These are phyloP conservation scores for Glycine tomentella DNA, from an alignment of 306 rosid genomes.

Conservation along the genomic window DNA sequence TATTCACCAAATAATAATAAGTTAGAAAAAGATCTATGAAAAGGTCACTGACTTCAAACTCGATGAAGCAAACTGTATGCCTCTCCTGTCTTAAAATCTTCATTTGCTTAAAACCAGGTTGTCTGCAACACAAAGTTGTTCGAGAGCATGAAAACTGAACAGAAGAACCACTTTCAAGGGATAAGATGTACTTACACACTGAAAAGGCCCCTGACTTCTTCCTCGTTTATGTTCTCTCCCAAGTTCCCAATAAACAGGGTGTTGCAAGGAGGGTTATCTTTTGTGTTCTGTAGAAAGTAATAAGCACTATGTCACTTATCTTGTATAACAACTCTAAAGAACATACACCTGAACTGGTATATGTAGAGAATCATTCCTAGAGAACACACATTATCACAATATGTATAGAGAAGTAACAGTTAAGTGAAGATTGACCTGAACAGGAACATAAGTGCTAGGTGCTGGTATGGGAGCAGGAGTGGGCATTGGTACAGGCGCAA, in stretches of 20 bases:
- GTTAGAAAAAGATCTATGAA: slow-evolving; percentile 18
- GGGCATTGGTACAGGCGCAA: slow-evolving; percentile 92
- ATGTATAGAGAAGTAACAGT: too few species aligned
- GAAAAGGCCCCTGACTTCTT: slow-evolving; percentile 93
- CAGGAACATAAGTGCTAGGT: slow-evolving; percentile 88
- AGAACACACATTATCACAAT: too few species aligned
- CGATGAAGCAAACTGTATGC: slow-evolving; percentile 99
- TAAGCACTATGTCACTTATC: slow-evolving; percentile 28
- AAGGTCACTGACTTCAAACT: slow-evolving; percentile 83
- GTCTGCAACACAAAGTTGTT: slow-evolving; percentile 65
- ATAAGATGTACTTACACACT: slow-evolving; percentile 71
- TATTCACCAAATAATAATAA: background rate
- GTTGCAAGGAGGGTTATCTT: slow-evolving; percentile 99
- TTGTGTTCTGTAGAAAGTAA: slow-evolving; percentile 75
- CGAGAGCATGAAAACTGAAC: slow-evolving; percentile 37
- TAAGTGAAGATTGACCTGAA: slow-evolving; percentile 53
- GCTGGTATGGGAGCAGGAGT: slow-evolving; percentile 80
- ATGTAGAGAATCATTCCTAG: too few species aligned
- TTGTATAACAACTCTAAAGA: background rate
- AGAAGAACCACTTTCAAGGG: slow-evolving; percentile 17
- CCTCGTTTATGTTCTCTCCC: slow-evolving; percentile 97
- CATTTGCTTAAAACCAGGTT: slow-evolving; percentile 99
- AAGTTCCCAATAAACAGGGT: slow-evolving; percentile 97
- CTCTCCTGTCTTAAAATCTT: slow-evolving; percentile 98
- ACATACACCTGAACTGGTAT: background rate